These are phyloP conservation scores for Chytriomyces confervae DNA, from an alignment of 192 early-diverging fungal genomes.

Conservation along the genomic window DNA sequence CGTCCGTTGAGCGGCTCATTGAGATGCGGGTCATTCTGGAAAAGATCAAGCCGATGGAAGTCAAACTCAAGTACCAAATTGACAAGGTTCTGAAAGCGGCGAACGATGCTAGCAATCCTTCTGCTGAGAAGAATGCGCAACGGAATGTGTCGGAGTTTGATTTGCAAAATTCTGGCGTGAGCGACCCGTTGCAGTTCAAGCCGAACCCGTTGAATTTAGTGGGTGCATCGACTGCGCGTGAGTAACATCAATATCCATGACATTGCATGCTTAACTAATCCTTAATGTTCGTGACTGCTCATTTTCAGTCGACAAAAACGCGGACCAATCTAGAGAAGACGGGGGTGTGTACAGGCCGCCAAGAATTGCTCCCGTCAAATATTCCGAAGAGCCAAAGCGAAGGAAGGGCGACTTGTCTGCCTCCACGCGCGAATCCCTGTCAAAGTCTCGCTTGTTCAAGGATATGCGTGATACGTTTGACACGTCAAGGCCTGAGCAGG, in stretches of 20 bases:
- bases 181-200: constrained; percentile 86
- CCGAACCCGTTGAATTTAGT: constrained; percentile 81
- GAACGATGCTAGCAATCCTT: constrained; percentile 23
- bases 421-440: constrained; percentile 15
- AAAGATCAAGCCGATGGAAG: constrained; percentile 91
- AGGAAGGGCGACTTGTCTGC: not conserved
- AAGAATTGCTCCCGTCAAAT: constrained; percentile 82
- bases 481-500: constrained; percentile 31
- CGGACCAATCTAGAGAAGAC: constrained; percentile 38
- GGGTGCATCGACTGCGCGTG: constrained; percentile 24
- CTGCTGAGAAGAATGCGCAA: not conserved
- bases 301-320: constrained; percentile 34
- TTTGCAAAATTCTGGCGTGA: constrained; percentile 14
- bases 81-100: constrained; percentile 84
- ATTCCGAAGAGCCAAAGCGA: constrained; percentile 70
- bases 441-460: constrained; percentile 29
- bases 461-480: constrained; percentile 34
- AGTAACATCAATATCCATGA: constrained; percentile 11
- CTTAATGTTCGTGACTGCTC: constrained; percentile 5
- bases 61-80: constrained; percentile 95
- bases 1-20: constrained; percentile 70
- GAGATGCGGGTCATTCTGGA: constrained; percentile 88
- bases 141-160: not conserved
- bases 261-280: not conserved
- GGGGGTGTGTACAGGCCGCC: constrained; percentile 84